Evolutionary conservation across 2,329 filamentous ascomycete species (phyloP).

Genomic region (Thelonectria olida): DNA sequence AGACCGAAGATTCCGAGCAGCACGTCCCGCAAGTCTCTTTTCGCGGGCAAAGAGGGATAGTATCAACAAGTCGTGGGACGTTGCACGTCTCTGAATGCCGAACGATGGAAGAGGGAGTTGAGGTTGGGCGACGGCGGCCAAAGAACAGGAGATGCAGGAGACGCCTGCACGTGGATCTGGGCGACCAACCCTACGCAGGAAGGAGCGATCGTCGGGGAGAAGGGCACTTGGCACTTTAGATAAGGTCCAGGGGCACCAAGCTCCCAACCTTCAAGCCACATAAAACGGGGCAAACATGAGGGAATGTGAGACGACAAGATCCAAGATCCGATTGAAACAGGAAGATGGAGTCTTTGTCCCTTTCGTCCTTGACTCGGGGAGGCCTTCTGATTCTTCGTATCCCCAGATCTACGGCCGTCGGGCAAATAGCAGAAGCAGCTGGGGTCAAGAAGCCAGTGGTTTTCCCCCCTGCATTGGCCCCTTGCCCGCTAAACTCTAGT

Average conservation of each 20-base stretch:
- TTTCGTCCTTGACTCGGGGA: neutral
- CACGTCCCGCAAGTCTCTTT: slow-evolving; percentile 20
- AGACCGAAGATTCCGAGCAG: slow-evolving; percentile 12
- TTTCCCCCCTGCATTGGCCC: slow-evolving; percentile 39
- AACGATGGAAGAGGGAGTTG: slow-evolving; percentile 25
- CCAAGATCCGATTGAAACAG: slow-evolving; percentile 10
- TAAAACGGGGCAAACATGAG: neutral
- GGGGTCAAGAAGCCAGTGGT: slow-evolving; percentile 3
- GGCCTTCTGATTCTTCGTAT: slow-evolving; percentile 6
- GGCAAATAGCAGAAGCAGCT: neutral
- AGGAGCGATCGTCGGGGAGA: slow-evolving; percentile 37
- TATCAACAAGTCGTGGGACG: slow-evolving; percentile 30
- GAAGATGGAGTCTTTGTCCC: neutral
- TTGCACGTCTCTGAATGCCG: slow-evolving; percentile 21
- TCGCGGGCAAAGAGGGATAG: slow-evolving; percentile 4
- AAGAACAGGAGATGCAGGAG: slow-evolving; percentile 16
- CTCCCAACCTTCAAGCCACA: neutral
- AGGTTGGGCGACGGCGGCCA: slow-evolving; percentile 22
- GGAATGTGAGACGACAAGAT: slow-evolving; percentile 9
- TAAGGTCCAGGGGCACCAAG: neutral
- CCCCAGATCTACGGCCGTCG: slow-evolving; percentile 4
- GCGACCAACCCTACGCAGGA: slow-evolving; percentile 31
- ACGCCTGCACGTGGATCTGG: slow-evolving; percentile 39
- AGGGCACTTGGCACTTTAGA: neutral
- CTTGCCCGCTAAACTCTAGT: slow-evolving; percentile 39